These are phyloP conservation scores for Saturnispora sanitii DNA, from an alignment of 805 yeast species.

Conservation along the genomic window DNA sequence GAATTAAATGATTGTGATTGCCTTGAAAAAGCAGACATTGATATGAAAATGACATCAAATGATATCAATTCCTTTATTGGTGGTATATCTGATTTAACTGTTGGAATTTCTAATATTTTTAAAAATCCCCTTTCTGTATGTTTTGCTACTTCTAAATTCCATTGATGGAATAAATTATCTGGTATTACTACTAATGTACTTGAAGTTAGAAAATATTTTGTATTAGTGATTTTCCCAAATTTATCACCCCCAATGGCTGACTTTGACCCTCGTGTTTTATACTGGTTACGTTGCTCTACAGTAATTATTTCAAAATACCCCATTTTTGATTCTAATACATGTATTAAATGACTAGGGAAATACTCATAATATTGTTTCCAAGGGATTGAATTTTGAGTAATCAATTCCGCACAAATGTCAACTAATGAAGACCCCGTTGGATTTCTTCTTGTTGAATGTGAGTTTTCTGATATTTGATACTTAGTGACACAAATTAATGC, in stretches of 20 bases:
- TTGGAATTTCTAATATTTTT: conserved; percentile 25
- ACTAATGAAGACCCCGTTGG: conserved; percentile 15
- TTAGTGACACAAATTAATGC: conserved; percentile 48
- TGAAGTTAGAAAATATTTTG: conserved; percentile 34
- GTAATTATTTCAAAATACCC: conserved; percentile 35
- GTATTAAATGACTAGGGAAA: conserved; percentile 36
- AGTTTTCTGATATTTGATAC: conserved; percentile 39
- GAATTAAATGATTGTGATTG: conserved; percentile 29
- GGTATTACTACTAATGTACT: conserved; percentile 56
- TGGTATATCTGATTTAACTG: conserved; percentile 19
- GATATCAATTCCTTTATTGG: conserved; percentile 27
- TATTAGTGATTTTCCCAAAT: conserved; percentile 5
- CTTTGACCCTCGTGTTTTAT: conserved; percentile 13
- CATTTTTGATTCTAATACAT: conserved; percentile 29
- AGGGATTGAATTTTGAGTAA: conserved; percentile 41
- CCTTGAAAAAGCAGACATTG: conserved; percentile 36
- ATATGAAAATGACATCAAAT: conserved; percentile 45
- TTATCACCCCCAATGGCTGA: no score
- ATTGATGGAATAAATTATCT: conserved; percentile 56
- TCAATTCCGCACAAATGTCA: conserved; percentile 33
- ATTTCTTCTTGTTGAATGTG: conserved; percentile 17
- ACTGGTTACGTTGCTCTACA: conserved; percentile 3
- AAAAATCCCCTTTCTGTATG: conserved; percentile 37
- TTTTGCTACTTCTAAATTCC: conserved; percentile 49
- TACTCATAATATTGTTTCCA: conserved; percentile 42